phyloP scores from a whole-genome alignment of 208 protist genomes.

The Phytomonas serpens region DNA sequence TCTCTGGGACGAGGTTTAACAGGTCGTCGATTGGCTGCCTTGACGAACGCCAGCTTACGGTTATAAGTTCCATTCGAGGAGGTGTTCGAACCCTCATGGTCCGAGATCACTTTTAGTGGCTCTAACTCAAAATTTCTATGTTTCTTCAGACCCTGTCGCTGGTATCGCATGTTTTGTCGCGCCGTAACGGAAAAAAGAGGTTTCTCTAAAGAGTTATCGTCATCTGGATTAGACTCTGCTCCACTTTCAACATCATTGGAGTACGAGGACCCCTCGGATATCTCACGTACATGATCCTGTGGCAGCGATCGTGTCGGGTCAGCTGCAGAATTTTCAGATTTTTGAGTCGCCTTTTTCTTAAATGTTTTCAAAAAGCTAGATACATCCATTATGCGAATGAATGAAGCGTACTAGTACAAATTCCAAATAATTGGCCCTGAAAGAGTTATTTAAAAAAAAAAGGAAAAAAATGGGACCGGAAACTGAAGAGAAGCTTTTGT shows the following conservation, averaged over 20 bases:
- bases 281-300: background rate
- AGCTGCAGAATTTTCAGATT: background rate
- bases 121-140: conserved; percentile 21
- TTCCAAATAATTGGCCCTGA: background rate
- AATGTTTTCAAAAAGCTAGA: conserved; percentile 66
- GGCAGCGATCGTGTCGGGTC: background rate
- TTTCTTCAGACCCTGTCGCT: background rate
- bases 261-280: conserved; percentile 10
- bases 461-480: background rate
- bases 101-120: conserved; percentile 19
- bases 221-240: background rate
- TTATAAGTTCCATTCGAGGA: background rate
- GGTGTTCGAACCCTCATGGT: background rate
- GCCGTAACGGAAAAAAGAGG: background rate
- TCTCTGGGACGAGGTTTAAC: background rate
- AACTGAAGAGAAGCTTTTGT: background rate
- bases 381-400: conserved; percentile 37
- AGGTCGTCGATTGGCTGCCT: background rate
- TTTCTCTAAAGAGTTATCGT: background rate
- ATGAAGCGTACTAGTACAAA: background rate
- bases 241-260: conserved; percentile 19
- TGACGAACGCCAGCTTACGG: background rate
- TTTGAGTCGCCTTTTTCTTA: conserved; percentile 25
- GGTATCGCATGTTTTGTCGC: background rate
- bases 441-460: conserved; percentile 6